phyloP scores from a whole-genome alignment of 306 rosid species.

The Neltuma alba region DNA sequence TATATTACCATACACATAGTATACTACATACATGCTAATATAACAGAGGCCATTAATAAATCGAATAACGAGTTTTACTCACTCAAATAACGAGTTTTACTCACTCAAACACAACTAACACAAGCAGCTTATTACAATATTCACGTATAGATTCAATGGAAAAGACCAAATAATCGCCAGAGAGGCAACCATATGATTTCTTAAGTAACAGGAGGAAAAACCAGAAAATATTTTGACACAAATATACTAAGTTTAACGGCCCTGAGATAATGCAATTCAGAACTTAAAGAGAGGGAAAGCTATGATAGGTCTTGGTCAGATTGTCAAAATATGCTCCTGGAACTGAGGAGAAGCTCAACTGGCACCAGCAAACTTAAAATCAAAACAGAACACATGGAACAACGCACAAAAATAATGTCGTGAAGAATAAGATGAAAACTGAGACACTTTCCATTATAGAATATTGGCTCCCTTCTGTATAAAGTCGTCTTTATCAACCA shows the following conservation, averaged over 20 bases:
- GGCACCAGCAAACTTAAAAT: not conserved
- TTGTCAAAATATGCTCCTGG: not conserved
- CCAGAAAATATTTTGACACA: not conserved
- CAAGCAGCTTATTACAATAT: not conserved
- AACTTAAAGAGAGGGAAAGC: not conserved
- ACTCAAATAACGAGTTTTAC: too few relatives aligned
- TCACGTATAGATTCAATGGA: not conserved
- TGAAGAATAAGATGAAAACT: not conserved
- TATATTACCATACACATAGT: too few relatives aligned
- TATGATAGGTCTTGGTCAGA: conserved; percentile 6
- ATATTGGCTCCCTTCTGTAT: not conserved
- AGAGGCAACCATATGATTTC: conserved; percentile 1
- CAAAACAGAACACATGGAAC: too few relatives aligned
- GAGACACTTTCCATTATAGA: not conserved
- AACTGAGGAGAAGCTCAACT: not conserved
- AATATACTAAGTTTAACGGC: not conserved
- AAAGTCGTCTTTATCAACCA: not conserved
- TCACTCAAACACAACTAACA: not conserved
- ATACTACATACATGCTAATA: too few relatives aligned
- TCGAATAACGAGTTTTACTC: too few relatives aligned
- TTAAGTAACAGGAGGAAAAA: not conserved
- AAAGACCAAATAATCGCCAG: not conserved
- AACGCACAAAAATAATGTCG: not conserved
- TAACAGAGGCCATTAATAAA: too few relatives aligned
- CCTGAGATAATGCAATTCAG: not conserved